Evolutionary conservation across 345 rosid species (phyloP), one percentile per base, ranked within the genome.

Genomic region (Aquilaria malaccensis): DNA sequence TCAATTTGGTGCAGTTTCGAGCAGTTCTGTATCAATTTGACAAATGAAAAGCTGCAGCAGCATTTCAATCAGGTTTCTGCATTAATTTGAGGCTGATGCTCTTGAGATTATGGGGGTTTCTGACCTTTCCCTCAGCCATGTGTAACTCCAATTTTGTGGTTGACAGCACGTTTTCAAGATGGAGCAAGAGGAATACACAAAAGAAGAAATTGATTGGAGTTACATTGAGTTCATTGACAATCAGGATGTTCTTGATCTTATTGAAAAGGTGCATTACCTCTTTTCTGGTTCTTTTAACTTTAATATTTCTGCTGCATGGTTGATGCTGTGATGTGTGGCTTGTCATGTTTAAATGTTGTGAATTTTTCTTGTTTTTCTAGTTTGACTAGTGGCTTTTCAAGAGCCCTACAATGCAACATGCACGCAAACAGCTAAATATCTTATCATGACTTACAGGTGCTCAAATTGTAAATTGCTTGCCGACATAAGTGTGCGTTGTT

Each of bases 41-140:
- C 94, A 62, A 86, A 86, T 68, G 89, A 86, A 71, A 86, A 86
- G 76, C 78, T 86, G 72, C 94, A 86, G 58, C 89, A 86, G 46
- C 94, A 86, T 72, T 86, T 83, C 72, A 86, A 86, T 52, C 89
- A 86, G 87, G 94, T 86, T 54, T 32, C 57, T 46, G 61, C 30
- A 50, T 11, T 30, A 45, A 58, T 58, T 6, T 13, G n/a, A 56
- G 48, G 61, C 61, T 43, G 33, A 45, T 59, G 12, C 15, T 49
- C 45, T 55, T 60, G 49, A 47, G 52, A 45, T 53, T 56, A 45
- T 2, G 51, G 22, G 50, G 43, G 32, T 56, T 60, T 1, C 56
- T 31, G 32, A 73, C 22, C 53, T 60, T 58, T 52, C 5, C 43
- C 7, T 37, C 7, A 37, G 7, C 43, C 43, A 37, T 37, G 43